These are phyloP conservation scores for Aureobasidium sp. DNA, from an alignment of 2,329 filamentous ascomycete species.

Conservation along the genomic window DNA sequence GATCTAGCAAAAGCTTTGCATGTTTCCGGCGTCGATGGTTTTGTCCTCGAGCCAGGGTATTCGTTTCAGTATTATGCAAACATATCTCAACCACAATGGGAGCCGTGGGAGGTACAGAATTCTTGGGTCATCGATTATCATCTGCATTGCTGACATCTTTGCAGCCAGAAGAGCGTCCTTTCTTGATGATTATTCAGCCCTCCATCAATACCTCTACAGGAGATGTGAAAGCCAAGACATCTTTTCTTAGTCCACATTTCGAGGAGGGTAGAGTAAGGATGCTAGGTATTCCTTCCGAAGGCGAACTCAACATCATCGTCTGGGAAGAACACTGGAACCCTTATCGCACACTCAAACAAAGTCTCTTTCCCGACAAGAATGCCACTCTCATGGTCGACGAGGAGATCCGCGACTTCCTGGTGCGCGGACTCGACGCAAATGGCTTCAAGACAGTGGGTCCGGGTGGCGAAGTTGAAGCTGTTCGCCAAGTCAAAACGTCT, in stretches of 20 bases:
- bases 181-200: slow-evolving; percentile 53
- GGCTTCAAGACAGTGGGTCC: slow-evolving; percentile 52
- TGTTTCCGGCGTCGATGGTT: slow-evolving; percentile 46
- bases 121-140: no score
- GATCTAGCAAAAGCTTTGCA: slow-evolving; percentile 49
- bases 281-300: slow-evolving; percentile 48
- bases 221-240: slow-evolving; percentile 44
- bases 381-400: slow-evolving; percentile 55
- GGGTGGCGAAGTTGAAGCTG: slow-evolving; percentile 46
- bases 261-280: slow-evolving; percentile 53
- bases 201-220: slow-evolving; percentile 30
- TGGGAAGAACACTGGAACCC: slow-evolving; percentile 61
- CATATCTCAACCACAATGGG: slow-evolving; percentile 53
- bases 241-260: slow-evolving; percentile 52
- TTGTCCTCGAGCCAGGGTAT: slow-evolving; percentile 56
- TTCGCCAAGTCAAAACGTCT: slow-evolving; percentile 50
- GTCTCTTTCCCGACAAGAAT: slow-evolving; percentile 31
- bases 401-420: slow-evolving; percentile 56
- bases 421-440: slow-evolving; percentile 44
- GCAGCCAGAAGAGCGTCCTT: slow-evolving; percentile 52
- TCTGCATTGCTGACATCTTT: background rate
- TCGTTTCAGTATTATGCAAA: slow-evolving; percentile 59
- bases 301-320: slow-evolving; percentile 45
- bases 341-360: slow-evolving; percentile 45
- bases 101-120: slow-evolving; percentile 45